Base-by-base conservation (phyloP, 495 filamentous ascomycete species). In the Darksidea phi region DNA sequence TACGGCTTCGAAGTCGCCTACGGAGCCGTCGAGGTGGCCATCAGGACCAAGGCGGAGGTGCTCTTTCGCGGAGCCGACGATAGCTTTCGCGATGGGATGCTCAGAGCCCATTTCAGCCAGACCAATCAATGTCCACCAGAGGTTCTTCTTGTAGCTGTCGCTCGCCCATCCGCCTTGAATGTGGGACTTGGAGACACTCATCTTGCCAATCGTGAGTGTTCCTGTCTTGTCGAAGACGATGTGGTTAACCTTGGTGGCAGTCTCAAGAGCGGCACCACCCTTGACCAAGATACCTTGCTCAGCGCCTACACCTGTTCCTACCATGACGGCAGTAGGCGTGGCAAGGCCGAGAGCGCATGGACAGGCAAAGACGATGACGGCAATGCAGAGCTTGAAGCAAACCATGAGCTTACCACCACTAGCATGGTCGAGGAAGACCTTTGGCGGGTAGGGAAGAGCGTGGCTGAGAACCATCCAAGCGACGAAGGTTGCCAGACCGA, bases 161-260 rank as follows among this genome's bases (percentile, higher is more conserved):
- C 79, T 77, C 26, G 81, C 75, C 91, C 91, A 97, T 0, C 80
- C 77, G 21, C 82, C 74, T 36, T 83, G 82, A 50, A 90, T 78
- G 37, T 82, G 83, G 18, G 79, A 75, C 57, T 87, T 83, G 21
- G 89, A 85, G 24, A 97, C 92, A 59, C 80, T 91, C 94, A 99
- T 97, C 72, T 89, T 91, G 0, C 94, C 94, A 55, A 91, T 84
- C 0, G 94, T 99, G 64, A 99, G 78, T 1, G 94, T 99, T 25
- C 94, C 94, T 3, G 94, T 99, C 79, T 99, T 99, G 76, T 99
- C 94, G n/a, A 97, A 85, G n/a, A 99, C 91, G 42, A 97, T 83
- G 57, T 95, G 88, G 15, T 84, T 93, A 68, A 99, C 81, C 69
- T 90, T 93, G 2, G 93, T 99, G 0, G 92, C 89, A 1, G 84